These are phyloP conservation scores for Phytophthora kernoviae DNA, from an alignment of 352 stramenopile species.

Conservation along the genomic window DNA sequence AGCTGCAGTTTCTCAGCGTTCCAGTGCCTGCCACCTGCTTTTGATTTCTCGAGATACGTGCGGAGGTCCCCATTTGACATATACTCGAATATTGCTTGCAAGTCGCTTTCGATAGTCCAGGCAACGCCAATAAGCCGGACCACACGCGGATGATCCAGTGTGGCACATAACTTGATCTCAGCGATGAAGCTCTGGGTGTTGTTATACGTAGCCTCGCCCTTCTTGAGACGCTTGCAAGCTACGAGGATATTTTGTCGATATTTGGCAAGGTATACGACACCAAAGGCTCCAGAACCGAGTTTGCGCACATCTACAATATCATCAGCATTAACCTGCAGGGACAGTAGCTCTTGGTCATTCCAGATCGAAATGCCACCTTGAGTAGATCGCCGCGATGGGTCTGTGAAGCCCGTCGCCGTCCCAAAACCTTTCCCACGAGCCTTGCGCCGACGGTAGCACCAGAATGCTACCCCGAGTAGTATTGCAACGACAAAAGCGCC, in stretches of 20 bases:
- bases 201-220: conserved; percentile 41
- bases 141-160: conserved; percentile 53
- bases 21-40: conserved; percentile 29
- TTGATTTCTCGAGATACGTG: conserved; percentile 35
- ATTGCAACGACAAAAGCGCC: conserved; percentile 45
- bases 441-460: conserved; percentile 33
- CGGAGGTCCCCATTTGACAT: conserved; percentile 61
- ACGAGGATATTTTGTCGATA: conserved; percentile 44
- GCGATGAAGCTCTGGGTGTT: conserved; percentile 53
- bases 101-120: conserved; percentile 59
- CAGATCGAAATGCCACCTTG: conserved; percentile 33
- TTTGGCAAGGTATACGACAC: conserved; percentile 51
- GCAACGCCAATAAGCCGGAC: conserved; percentile 60
- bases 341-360: conserved; percentile 56
- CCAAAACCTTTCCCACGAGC: conserved; percentile 17
- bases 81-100: conserved; percentile 71
- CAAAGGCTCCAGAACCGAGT: conserved; percentile 40
- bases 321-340: conserved; percentile 52
- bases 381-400: conserved; percentile 12
- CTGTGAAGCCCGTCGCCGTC: conserved; percentile 19
- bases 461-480: conserved; percentile 28
- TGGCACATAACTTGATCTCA: conserved; percentile 60
- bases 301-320: conserved; percentile 49
- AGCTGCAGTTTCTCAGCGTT: conserved; percentile 56
- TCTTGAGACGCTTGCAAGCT: conserved; percentile 54